These are phyloP conservation scores for Trametes cinnabarina DNA, from an alignment of 768 basidiomycete species.

Conservation along the genomic window DNA sequence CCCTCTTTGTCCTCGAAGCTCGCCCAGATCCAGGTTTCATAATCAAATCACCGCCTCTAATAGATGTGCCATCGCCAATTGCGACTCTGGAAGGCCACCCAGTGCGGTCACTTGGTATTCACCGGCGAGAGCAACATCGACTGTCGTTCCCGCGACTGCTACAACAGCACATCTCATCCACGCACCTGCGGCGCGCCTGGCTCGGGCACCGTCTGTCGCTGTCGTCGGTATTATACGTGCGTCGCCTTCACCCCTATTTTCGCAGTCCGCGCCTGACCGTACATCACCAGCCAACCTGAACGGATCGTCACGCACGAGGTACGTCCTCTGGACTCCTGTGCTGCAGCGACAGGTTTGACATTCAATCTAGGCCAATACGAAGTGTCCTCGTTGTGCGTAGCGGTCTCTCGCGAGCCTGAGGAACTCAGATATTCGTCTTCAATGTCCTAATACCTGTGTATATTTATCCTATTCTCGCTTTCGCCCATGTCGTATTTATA, in stretches of 20 bases:
- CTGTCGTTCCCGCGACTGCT: conserved; percentile 47
- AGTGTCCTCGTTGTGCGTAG: conserved; percentile 11
- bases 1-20: conserved; percentile 13
- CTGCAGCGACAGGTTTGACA: background rate
- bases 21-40: conserved; percentile 6
- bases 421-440: background rate
- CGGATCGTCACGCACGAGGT: conserved; percentile 48
- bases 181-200: conserved; percentile 37
- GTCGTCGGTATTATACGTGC: conserved; percentile 58
- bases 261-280: conserved; percentile 5
- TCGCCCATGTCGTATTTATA: conserved; percentile 5
- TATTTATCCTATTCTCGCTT: conserved; percentile 3
- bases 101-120: conserved; percentile 58
- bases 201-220: conserved; percentile 31
- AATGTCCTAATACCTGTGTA: background rate
- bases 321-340: conserved; percentile 15
- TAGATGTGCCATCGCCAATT: conserved; percentile 68
- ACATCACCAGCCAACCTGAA: conserved; percentile 48
- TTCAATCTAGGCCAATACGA: background rate
- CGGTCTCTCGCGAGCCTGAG: background rate
- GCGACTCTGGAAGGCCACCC: conserved; percentile 45
- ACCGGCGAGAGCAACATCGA: conserved; percentile 47
- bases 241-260: conserved; percentile 17
- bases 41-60: conserved; percentile 12
- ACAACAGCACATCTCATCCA: conserved; percentile 50